Evolutionary conservation across 1,284 basidiomycete genomes (phyloP).

Genomic region (Rhodofomes roseus): DNA sequence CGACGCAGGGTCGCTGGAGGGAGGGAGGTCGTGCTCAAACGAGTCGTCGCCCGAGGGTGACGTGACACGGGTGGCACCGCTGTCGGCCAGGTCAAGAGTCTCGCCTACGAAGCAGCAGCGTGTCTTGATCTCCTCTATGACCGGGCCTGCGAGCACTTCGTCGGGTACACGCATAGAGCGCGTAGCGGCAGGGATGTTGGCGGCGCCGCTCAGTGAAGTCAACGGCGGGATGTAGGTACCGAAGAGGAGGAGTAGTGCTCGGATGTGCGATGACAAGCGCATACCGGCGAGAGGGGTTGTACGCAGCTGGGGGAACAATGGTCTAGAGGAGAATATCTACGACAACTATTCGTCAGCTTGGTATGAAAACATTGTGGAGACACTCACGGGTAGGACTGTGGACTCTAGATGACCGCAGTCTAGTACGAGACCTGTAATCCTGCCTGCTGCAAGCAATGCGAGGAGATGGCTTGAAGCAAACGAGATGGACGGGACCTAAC

Average conservation of each 20-base stretch:
- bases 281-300: constrained; percentile 83
- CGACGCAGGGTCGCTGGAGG: constrained; percentile 47
- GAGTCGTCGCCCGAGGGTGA: constrained; percentile 41
- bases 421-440: constrained; percentile 89
- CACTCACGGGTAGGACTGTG: constrained; percentile 78
- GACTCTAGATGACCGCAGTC: constrained; percentile 92
- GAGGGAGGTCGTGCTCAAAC: constrained; percentile 47
- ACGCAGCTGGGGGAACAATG: constrained; percentile 75
- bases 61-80: constrained; percentile 27
- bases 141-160: constrained; percentile 67
- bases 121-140: constrained; percentile 84
- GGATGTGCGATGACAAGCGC: constrained; percentile 71
- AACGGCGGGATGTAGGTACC: constrained; percentile 80
- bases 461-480: constrained; percentile 88
- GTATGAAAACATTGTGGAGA: neutral
- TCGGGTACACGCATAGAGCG: constrained; percentile 66
- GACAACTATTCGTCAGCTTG: neutral
- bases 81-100: constrained; percentile 40
- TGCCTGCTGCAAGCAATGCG: constrained; percentile 79
- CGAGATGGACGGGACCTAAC: constrained; percentile 85
- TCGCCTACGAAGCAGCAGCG: constrained; percentile 77
- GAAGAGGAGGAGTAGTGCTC: constrained; percentile 74
- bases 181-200: constrained; percentile 58
- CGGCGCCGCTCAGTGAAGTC: constrained; percentile 57
- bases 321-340: constrained; percentile 86